These are phyloP conservation scores for Talaromyces sp. DNA, from an alignment of 2,329 filamentous ascomycete genomes.

Conservation along the genomic window DNA sequence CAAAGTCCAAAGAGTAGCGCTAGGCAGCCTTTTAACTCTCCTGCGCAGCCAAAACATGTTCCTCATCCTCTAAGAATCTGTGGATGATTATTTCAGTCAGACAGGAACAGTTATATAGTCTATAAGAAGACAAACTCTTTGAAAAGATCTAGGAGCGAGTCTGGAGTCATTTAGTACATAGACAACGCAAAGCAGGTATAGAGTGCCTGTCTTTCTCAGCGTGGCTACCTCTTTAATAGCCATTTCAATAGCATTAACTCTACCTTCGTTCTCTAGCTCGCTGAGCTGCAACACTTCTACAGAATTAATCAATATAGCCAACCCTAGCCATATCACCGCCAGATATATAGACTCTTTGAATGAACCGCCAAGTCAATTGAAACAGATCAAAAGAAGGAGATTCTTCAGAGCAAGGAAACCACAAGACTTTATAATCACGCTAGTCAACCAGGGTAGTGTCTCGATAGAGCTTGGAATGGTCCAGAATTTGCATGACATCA, in stretches of 20 bases:
- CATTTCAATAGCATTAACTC: not conserved
- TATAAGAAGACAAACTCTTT: not conserved
- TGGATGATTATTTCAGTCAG: not conserved
- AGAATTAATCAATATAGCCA: not conserved
- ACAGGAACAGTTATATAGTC: not conserved
- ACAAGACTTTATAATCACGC: not conserved
- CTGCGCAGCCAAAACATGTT: not conserved
- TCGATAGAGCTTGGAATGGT: not conserved
- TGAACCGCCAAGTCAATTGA: not conserved
- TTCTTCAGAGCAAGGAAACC: not conserved
- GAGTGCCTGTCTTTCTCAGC: not conserved
- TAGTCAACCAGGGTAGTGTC: not conserved
- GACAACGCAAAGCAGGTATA: not conserved
- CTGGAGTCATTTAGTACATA: not conserved
- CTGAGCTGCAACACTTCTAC: not conserved
- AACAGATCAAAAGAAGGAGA: not conserved
- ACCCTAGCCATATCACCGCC: not conserved
- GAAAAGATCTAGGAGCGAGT: not conserved
- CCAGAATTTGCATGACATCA: not conserved
- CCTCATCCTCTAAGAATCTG: not conserved
- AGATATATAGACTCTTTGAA: not conserved
- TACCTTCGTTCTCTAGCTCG: not conserved
- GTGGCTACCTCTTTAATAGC: not conserved
- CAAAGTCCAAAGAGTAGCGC: not conserved
- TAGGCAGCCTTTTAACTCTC: not conserved